These are phyloP conservation scores for Ceratobasidium papillatum DNA, from an alignment of 1,284 basidiomycete genomes.

Conservation along the genomic window DNA sequence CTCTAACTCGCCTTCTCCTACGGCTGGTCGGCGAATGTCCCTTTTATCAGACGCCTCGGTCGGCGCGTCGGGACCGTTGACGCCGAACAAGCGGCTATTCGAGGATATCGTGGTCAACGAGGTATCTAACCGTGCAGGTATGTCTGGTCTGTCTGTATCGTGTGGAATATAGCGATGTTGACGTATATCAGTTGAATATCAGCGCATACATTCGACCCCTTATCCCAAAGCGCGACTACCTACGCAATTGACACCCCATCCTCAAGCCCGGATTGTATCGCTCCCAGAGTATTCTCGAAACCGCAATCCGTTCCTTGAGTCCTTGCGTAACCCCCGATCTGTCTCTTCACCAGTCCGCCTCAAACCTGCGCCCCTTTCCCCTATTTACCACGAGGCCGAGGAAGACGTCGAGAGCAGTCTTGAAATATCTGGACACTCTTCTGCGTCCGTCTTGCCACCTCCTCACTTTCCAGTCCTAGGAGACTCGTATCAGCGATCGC, in stretches of 20 bases:
- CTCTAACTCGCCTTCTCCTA: constrained; percentile 28
- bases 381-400: constrained; percentile 3
- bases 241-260: constrained; percentile 22
- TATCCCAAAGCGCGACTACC: constrained; percentile 36
- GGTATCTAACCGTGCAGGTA: neutral
- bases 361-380: constrained; percentile 25
- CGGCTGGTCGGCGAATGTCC: neutral
- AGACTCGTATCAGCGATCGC: neutral
- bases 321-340: constrained; percentile 34
- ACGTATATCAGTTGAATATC: constrained; percentile 5
- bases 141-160: neutral
- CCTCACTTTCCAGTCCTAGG: constrained; percentile 7
- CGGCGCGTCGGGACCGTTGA: constrained; percentile 9
- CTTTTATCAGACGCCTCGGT: constrained; percentile 15
- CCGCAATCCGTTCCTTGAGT: constrained; percentile 36
- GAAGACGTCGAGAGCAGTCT: neutral
- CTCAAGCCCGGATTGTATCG: constrained; percentile 26
- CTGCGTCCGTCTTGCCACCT: neutral
- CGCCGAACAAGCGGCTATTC: constrained; percentile 15
- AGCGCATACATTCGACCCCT: constrained; percentile 39
- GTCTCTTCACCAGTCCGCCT: constrained; percentile 33
- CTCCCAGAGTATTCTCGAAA: constrained; percentile 32
- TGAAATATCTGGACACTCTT: constrained; percentile 12
- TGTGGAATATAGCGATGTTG: neutral
- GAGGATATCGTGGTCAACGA: constrained; percentile 9